A percentile compares a stretch with the other conserved stretches of the same genome.
These are phyloP conservation scores for Aspergillus costaricaensis DNA, from an alignment of 2,329 filamentous ascomycete species.

Conservation along the genomic window DNA sequence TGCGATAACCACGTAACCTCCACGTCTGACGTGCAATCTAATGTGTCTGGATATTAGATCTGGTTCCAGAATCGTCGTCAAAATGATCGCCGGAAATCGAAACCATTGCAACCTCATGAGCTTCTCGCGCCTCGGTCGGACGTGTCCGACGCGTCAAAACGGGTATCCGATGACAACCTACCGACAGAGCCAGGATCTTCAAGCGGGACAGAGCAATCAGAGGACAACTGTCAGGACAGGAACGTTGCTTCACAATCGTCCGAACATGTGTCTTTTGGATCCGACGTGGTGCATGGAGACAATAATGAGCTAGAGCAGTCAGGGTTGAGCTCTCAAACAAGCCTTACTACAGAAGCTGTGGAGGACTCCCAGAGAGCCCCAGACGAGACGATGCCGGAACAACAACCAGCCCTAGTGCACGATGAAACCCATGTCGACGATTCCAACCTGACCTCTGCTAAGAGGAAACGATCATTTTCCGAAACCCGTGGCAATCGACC, in stretches of 20 bases:
- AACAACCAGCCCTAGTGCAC: constrained; percentile 14
- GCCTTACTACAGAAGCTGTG: constrained; percentile 28
- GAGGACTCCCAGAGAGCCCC: constrained; percentile 27
- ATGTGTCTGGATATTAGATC: constrained; percentile 60
- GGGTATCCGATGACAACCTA: constrained; percentile 33
- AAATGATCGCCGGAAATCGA: constrained; percentile 86
- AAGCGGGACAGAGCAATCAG: constrained; percentile 32
- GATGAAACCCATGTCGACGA: constrained; percentile 22
- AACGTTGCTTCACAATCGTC: constrained; percentile 23
- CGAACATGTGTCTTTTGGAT: constrained; percentile 22
- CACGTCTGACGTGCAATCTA: neutral
- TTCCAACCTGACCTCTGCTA: constrained; percentile 24
- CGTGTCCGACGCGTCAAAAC: constrained; percentile 30
- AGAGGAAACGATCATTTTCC: constrained; percentile 39
- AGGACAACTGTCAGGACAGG: constrained; percentile 24
- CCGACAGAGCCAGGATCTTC: constrained; percentile 31
- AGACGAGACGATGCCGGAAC: constrained; percentile 23
- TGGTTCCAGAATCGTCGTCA: constrained; percentile 98
- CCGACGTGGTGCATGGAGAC: constrained; percentile 26
- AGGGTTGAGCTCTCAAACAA: constrained; percentile 34
- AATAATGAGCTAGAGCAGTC: constrained; percentile 31
- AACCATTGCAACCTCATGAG: constrained; percentile 77
- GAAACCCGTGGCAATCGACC: constrained; percentile 26
- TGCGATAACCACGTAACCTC: constrained; percentile 1
- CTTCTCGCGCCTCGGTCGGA: constrained; percentile 52